A percentile compares a stretch with the other conserved stretches of the same genome.
Conservation (phyloP, 371 early-diverging fungal genomes). For the Catenaria anguillulae region DNA sequence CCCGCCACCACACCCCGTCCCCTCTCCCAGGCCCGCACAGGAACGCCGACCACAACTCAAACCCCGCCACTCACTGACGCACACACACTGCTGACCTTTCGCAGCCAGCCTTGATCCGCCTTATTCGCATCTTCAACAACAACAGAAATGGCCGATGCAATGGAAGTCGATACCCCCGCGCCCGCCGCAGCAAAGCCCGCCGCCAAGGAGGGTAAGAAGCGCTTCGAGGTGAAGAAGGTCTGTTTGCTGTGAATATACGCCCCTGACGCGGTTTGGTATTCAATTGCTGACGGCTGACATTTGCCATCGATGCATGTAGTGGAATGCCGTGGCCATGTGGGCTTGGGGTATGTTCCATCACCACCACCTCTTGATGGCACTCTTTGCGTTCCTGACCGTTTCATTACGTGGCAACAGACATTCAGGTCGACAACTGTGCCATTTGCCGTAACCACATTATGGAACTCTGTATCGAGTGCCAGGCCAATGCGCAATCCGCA, state of each 20-base stretch:
- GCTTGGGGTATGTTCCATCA: slow-evolving; percentile 67
- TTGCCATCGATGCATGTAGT: slow-evolving; percentile 51
- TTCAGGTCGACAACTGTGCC: slow-evolving; percentile 98
- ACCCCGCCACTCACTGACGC: no score
- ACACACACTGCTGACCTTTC: no score
- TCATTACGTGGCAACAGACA: slow-evolving; percentile 38
- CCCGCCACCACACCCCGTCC: no score
- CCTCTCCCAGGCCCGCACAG: no score
- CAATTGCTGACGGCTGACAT: no score
- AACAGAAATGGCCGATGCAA: background rate
- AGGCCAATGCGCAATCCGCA: slow-evolving; percentile 89
- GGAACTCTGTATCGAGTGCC: slow-evolving; percentile 98
- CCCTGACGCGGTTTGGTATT: background rate
- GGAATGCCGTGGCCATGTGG: slow-evolving; percentile 97
- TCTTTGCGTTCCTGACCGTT: background rate
- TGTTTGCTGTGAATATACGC: background rate
- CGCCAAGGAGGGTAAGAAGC: slow-evolving; percentile 34
- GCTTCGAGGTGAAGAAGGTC: slow-evolving; percentile 93
- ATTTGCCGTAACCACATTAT: slow-evolving; percentile 99
- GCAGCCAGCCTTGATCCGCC: no score
- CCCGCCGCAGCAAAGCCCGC: slow-evolving; percentile 13
- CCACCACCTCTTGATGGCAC: background rate
- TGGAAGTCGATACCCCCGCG: slow-evolving; percentile 14
- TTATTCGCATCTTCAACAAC: no score
- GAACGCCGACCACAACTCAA: no score